Evolutionary conservation across 2,329 filamentous ascomycete genomes (phyloP), one percentile per base, ranked within the genome.

Genomic region (Talaromyces sp.): DNA sequence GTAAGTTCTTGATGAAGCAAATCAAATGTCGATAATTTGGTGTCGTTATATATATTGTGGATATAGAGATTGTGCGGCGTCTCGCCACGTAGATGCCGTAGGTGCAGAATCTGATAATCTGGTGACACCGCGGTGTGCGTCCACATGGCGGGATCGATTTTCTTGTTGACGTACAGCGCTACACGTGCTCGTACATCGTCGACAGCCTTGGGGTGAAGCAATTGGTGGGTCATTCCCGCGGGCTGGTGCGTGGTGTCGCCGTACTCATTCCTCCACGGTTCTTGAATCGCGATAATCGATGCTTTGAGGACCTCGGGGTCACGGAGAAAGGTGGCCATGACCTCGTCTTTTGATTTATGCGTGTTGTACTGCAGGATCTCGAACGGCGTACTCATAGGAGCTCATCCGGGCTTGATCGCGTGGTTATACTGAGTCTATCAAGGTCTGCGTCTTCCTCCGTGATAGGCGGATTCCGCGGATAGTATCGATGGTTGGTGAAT

Each of bases 241-340:
- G 69, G 69, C 52, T 74, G 66, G 47, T 73, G 68, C 13, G 70
- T 67, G 31, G 68, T 73, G 1, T 65, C 45, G 4, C 66, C 65
- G 31, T 70, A 69, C 2, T 63, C 62, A 50, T 72, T 72, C 4
- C 59, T 48, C 67, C 69, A 73, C 2, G 70, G 69, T 50, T 73
- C 70, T 63, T 72, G 68, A 22, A 71, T 69, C 27, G 68, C 69
- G 22, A 73, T 66, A 10, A 73, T 66, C 43, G 70, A 68, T 14
- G 71, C 71, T 19, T 67, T 39, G 24, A 72, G 60, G 16, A 70
- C 59, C 31, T 64, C 27, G 0, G 9, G 35, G 47, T 70, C 57
- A 27, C 62, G 58, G n/a, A 72, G 71, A 8, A 71, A 62, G 24
- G 59, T 66, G 3, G 69, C 70, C 27, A 48, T 48, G 45, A 48